Evolutionary conservation across 2,329 filamentous ascomycete genomes (phyloP), one percentile per base, ranked within the genome.

Genomic region (Dothistroma pini): DNA sequence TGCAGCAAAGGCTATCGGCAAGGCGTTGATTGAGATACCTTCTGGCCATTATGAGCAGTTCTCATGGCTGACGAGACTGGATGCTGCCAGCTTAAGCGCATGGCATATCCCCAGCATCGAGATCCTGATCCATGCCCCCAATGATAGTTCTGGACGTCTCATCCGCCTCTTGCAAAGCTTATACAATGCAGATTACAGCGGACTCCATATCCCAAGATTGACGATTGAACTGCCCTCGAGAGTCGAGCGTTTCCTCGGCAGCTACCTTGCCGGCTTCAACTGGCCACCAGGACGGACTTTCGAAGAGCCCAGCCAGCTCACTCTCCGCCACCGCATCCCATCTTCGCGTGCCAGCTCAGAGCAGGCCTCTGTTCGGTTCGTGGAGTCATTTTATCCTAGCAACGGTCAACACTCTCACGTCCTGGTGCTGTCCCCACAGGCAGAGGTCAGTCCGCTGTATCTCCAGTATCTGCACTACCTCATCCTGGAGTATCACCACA

Each of bases 361-460:
- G 65, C 88, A 93, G 67, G 87, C 88, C 59, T 87, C 91, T 0
- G 80, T 88, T 16, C 86, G 88, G 25, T 90, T 93, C 61, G 78
- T 96, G 5, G 93, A 97, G 77, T 89, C 90, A 0, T 96, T 96
- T 74, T 97, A 92, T 82, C 93, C 95, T 1, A 77, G 80, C 2
- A 80, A 86, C 60, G 80, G 86, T 5, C 72, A 75, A 1, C 76
- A 85, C 56, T 87, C 88, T 10, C 91, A 97, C 73, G 84, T 96
- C 2, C 81, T 99, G n/a, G 77, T 97, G 1, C 83, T 99, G 6
- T 93, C 91, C 5, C 86, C 93, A 1, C 87, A 96, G 67, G 84
- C 83, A 1, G 90, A 97, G 73, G 76, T 97, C 0, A 89, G 90
- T 0, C 86, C 88, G 1, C 83, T 89, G 1, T 97, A 91, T 72